Evolutionary conservation across 2,329 filamentous ascomycete genomes (phyloP), one percentile per base, ranked within the genome.

Genomic region (Stachybotrys chartarum): DNA sequence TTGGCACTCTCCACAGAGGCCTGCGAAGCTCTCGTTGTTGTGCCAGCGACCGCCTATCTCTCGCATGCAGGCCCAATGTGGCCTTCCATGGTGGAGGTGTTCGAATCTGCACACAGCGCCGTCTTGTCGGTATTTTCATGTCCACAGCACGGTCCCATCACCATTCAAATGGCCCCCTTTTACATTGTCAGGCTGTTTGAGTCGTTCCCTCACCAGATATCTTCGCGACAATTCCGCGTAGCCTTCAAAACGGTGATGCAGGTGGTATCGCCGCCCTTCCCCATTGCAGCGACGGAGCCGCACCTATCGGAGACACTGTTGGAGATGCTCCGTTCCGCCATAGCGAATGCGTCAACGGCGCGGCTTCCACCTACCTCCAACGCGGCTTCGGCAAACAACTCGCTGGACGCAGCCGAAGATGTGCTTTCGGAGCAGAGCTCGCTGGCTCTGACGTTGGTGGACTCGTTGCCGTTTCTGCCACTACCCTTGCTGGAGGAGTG

Each of bases 241-340:
- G 92, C 91, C 11, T 92, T 96, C 76, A 90, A 87, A 68, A 93
- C 90, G 1, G 77, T 96, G 50, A 83, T 96, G 69, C 87, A 88
- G 63, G 86, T 95, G 57, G 85, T 91, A 11, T 86, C 88, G 3
- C 90, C 91, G 3, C 92, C 91, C 0, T 91, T 88, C 44, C 81
- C 84, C 1, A 80, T 95, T 46, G 84, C 88, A 39, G 84, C 83
- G 50, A 80, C 80, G 6, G 86, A 94, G 59, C 90, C 90, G 0
- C 79, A 88, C 56, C 80, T 96, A n/a, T 86, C 90, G 2, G 89
- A 92, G 58, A 87, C 85, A 1, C 74, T 96, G 1, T 77, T 96
- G 12, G 91, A 97, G 66, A 85, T 95, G 66, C 82, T 88, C 61
- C 83, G 87, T 24, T 82, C 85, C 4, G 68, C 81, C 10, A 72